Evolutionary conservation across 768 basidiomycete genomes (phyloP).

Genomic region (Guyanaporus albipodus): DNA sequence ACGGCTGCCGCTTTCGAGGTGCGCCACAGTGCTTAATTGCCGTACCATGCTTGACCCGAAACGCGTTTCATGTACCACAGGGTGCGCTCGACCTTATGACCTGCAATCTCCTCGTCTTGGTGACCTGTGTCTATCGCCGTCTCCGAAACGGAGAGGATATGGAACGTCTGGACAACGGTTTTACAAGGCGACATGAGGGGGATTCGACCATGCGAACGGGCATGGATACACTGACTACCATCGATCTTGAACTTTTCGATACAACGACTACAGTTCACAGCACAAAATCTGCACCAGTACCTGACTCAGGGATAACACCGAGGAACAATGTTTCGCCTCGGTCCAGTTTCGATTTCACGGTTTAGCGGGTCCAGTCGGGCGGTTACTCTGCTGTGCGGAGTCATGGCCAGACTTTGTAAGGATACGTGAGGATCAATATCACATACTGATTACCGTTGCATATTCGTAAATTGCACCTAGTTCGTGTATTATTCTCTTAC

Average conservation of each 20-base stretch:
- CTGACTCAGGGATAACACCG: not conserved
- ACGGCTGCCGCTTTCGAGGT: slow-evolving; percentile 18
- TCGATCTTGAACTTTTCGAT: slow-evolving; percentile 8
- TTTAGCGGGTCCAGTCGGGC: not conserved
- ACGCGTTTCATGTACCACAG: slow-evolving; percentile 4
- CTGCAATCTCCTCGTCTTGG: slow-evolving; percentile 16
- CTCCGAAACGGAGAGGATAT: slow-evolving; percentile 5
- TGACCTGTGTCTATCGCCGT: slow-evolving; percentile 10
- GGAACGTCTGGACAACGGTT: not conserved
- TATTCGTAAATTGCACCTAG: too few species aligned
- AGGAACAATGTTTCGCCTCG: not conserved
- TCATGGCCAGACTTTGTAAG: too few species aligned
- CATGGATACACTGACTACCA: slow-evolving; percentile 5
- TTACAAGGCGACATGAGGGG: not conserved
- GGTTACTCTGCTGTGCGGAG: too few species aligned
- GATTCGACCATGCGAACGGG: not conserved
- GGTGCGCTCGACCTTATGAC: slow-evolving; percentile 12
- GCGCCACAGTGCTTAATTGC: not conserved
- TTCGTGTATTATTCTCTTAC: too few species aligned
- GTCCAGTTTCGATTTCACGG: not conserved
- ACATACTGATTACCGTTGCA: too few species aligned
- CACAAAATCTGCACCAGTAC: slow-evolving; percentile 1
- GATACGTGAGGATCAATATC: too few species aligned
- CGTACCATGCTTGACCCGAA: not conserved
- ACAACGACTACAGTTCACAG: not conserved